These are phyloP conservation scores for Didymella sp. DNA, from an alignment of 2,329 filamentous ascomycete species.

Conservation along the genomic window DNA sequence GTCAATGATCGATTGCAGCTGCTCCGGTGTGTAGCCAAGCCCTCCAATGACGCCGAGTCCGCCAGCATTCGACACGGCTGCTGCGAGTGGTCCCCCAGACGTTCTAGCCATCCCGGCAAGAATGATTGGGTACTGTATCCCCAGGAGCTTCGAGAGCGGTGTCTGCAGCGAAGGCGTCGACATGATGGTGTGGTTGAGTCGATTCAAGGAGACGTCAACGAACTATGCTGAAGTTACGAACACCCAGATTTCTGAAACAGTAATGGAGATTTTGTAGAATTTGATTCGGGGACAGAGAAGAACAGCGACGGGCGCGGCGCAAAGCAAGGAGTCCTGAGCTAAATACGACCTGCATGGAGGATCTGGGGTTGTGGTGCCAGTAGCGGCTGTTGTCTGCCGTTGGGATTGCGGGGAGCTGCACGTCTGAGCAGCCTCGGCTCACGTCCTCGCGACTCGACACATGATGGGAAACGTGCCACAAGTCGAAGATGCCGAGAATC, in stretches of 20 bases:
- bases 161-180: conserved; percentile 46
- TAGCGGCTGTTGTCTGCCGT: conserved; percentile 29
- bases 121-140: conserved; percentile 86
- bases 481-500: conserved; percentile 24
- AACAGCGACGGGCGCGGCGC: not conserved
- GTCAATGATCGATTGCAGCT: conserved; percentile 80
- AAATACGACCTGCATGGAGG: conserved; percentile 22
- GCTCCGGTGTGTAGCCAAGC: conserved; percentile 62
- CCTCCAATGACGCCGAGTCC: conserved; percentile 70
- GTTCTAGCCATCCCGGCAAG: conserved; percentile 94
- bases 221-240: too few relatives aligned
- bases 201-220: not conserved
- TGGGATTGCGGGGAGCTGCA: conserved; percentile 7
- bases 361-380: conserved; percentile 39
- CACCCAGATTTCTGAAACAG: too few relatives aligned
- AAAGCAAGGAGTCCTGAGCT: conserved; percentile 4
- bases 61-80: conserved; percentile 74
- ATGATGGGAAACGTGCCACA: not conserved
- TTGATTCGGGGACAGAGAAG: conserved; percentile 5
- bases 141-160: conserved; percentile 65
- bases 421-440: conserved; percentile 3
- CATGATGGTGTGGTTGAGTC: conserved; percentile 31
- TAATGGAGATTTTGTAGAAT: too few relatives aligned
- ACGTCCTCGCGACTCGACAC: conserved; percentile 25
- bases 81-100: conserved; percentile 50